A percentile compares a stretch with the other conserved stretches of the same genome.
phyloP scores from a whole-genome alignment of 2,329 filamentous ascomycete genomes.

The Claviceps pusilla region DNA sequence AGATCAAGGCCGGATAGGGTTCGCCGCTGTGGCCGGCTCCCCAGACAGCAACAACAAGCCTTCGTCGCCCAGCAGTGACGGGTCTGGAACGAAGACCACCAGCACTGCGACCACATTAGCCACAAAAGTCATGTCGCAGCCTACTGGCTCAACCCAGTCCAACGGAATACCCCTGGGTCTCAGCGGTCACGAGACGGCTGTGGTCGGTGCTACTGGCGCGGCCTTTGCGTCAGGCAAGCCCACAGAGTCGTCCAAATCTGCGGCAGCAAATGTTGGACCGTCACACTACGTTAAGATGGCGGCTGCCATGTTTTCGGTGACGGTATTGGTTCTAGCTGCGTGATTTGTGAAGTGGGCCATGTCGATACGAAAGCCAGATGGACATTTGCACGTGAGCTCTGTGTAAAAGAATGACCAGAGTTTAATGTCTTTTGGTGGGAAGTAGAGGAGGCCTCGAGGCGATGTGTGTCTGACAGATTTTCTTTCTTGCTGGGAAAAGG shows the following conservation, averaged over 20 bases:
- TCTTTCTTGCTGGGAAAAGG: neutral
- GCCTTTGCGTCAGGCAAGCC: slow-evolving; percentile 1
- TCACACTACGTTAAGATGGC: neutral
- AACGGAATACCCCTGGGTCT: slow-evolving; percentile 6
- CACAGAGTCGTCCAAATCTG: slow-evolving; percentile 4
- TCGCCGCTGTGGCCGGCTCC: slow-evolving; percentile 6
- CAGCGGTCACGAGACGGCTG: slow-evolving; percentile 10
- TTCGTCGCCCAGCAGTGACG: neutral
- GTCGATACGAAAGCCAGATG: neutral
- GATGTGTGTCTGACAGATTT: neutral
- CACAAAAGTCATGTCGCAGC: neutral
- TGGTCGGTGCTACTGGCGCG: neutral
- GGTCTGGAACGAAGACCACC: neutral
- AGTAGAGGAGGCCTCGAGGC: neutral
- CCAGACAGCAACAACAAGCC: neutral
- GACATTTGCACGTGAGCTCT: neutral
- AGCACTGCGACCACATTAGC: slow-evolving; percentile 2
- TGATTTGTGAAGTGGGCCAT: neutral
- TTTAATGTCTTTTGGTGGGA: neutral
- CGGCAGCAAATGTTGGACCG: slow-evolving; percentile 1
- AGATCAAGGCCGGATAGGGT: slow-evolving; percentile 45
- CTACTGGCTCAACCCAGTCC: neutral
- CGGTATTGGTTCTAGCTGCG: neutral
- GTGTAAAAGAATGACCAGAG: neutral
- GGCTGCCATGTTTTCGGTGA: neutral